phyloP scores from a whole-genome alignment of 1,139 yeast genomes.

The Debaryomyces udenii region DNA sequence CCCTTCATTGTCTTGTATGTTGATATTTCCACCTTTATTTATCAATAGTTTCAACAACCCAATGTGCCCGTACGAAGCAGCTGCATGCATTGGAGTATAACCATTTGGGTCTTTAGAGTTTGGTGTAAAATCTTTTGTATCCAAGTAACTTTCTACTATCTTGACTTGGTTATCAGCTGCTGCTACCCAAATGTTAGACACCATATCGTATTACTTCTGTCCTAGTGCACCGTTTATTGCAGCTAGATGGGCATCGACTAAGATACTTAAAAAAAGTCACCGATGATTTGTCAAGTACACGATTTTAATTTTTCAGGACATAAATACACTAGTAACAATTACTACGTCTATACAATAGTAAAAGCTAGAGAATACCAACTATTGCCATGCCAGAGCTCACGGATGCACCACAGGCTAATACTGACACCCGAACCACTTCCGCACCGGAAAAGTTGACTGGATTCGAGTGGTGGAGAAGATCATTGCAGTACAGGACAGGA shows the following conservation, averaged over 20 bases:
- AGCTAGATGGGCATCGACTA: slow-evolving; percentile 5
- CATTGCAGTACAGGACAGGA: slow-evolving; percentile 74
- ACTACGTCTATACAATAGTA: no score
- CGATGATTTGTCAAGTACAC: slow-evolving; percentile 3
- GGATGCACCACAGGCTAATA: slow-evolving; percentile 7
- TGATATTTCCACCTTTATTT: slow-evolving; percentile 71
- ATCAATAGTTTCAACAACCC: slow-evolving; percentile 66
- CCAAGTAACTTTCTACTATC: slow-evolving; percentile 59
- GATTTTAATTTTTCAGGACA: slow-evolving; percentile 8
- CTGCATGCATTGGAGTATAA: slow-evolving; percentile 95
- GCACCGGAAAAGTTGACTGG: slow-evolving; percentile 39
- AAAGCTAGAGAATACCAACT: no score
- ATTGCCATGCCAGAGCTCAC: slow-evolving; percentile 10
- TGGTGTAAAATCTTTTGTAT: slow-evolving; percentile 56
- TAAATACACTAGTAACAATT: not conserved
- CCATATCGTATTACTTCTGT: slow-evolving; percentile 27
- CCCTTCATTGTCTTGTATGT: slow-evolving; percentile 84
- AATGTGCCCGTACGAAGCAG: slow-evolving; percentile 86
- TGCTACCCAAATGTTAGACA: slow-evolving; percentile 87
- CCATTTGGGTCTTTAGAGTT: slow-evolving; percentile 88
- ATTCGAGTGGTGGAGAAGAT: slow-evolving; percentile 83
- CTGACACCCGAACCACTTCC: slow-evolving; percentile 19
- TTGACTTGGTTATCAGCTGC: slow-evolving; percentile 80
- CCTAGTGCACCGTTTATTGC: no score
- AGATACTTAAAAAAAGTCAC: slow-evolving; percentile 3